phyloP scores from a whole-genome alignment of 768 basidiomycete species.

The Macrolepiota fuliginosa region DNA sequence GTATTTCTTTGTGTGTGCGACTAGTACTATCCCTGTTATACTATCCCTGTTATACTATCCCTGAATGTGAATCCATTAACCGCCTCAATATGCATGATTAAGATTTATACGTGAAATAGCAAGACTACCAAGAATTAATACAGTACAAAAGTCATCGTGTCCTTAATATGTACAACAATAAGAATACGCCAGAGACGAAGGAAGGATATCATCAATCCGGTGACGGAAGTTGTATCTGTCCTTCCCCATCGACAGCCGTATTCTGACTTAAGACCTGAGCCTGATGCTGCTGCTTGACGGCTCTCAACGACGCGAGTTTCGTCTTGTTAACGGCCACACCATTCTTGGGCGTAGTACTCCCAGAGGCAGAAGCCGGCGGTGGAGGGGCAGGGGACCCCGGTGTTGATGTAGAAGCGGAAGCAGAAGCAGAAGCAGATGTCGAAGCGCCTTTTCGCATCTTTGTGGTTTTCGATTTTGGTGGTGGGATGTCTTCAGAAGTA shows the following conservation, averaged over 20 bases:
- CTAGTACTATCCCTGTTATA: background rate
- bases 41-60: background rate
- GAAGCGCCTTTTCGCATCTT: background rate
- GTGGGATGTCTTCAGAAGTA: background rate
- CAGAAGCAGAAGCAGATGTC: background rate
- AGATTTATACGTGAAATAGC: background rate
- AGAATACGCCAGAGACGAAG: background rate
- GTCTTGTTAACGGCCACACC: background rate
- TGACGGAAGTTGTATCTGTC: too few relatives aligned
- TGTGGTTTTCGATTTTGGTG: background rate
- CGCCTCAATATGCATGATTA: background rate
- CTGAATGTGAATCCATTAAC: background rate
- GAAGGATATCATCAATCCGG: too few relatives aligned
- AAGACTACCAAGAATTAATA: background rate
- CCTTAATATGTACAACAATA: background rate
- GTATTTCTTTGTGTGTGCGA: background rate
- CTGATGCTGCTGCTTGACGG: background rate
- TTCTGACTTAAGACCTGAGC: background rate
- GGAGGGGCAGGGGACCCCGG: background rate
- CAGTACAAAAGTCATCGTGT: background rate
- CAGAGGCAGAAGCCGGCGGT: background rate
- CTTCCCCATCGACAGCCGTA: background rate
- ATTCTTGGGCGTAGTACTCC: background rate
- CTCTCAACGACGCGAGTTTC: background rate
- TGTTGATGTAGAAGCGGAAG: too few relatives aligned